Evolutionary conservation across 371 early-diverging fungal genomes (phyloP), one percentile per base, ranked within the genome.

Genomic region (Mortierella sp.): DNA sequence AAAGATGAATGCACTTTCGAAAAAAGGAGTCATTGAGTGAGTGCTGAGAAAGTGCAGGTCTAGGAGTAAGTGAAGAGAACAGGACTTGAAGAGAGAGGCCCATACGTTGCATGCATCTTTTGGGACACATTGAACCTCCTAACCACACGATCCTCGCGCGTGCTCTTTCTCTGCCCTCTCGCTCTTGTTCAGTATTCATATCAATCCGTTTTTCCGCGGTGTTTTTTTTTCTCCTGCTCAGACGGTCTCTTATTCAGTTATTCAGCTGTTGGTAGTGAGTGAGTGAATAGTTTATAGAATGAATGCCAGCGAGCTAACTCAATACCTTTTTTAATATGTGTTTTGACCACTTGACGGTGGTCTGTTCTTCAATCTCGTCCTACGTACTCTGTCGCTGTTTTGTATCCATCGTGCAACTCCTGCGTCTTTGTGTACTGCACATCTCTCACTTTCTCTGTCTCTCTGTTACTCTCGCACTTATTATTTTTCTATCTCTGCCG

Each of bases 121-220:
- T 60, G 48, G 48, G 48, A 48, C 48, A 48, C 42, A 3, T 57
- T 60, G 31, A 60, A 28, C 14, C 72, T 74, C 73, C 81, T 81
- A 76, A 81, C 81, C 52, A 38, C 77, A 81, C 81, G 77, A 81
- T 38, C 68, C 44, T 44, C 70, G 76, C 73, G 58, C 28, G 28
- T 26, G 31, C 14, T 31, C n/a, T 57, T n/a, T 57, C n/a, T 57
- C 26, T 26, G n/a, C 24, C 54, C 42, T 38, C 42, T 38, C 42
- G 42, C 42, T 38, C 42, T 38, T 38, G 42, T 38, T 38, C 42
- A 38, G 42, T 5, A 5, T n/a, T 60, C 10, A 60, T 48, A 14
- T 48, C 48, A 48, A 48, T 48, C 48, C 48, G 48, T 48, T 48
- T 48, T 48, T 48, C 48, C 48, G 48, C 48, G 48, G 48, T 48